Base-by-base conservation (phyloP, 2,329 filamentous ascomycete genomes). In the Monosporascus sp. region DNA sequence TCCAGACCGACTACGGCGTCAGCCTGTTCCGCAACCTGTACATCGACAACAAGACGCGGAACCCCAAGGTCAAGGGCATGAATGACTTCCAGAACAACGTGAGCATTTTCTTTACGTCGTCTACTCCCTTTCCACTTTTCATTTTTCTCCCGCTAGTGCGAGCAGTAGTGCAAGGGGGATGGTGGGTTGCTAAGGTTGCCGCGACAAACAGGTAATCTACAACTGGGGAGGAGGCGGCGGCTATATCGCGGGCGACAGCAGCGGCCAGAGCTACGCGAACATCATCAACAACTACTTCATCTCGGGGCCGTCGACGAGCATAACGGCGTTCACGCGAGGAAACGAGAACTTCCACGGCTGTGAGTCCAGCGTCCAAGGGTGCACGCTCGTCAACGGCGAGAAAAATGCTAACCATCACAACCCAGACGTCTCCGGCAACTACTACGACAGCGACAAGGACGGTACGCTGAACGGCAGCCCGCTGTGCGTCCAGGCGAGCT, bases 241-340 rank as follows among this genome's bases (percentile, higher is more conserved):
- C 4, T 83, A 82, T 51, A 82, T 81, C 50, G 78, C 78, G 0
- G 78, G 78, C 3, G 78, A 79, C 55, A 77, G 75, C 36, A 66
- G 61, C 0, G 77, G 73, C 5, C 60, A 70, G 26, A 80, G 74
- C 50, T 71, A 75, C 48, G 77, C 72, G 5, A 80, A 83, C 56
- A 77, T 83, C 52, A 69, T 81, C 50, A 76, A 77, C 55, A 83
- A 83, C 64, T 82, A 83, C 64, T 83, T 81, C 65, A 78, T 83
- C 55, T 75, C 74, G 2, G 80, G 80, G 0, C 79, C 79, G 0
- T 74, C 69, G 46, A 81, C 79, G 3, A 73, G 65, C 26, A 73
- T 74, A 2, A 71, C 75, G 1, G 76, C 77, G 0, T 83, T 81
- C 56, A 81, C 77, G 1, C 72, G 78, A n/a, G 78, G 80, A n/a